Base-by-base conservation (phyloP, 2,329 filamentous ascomycete species). In the Ciborinia camelliae region DNA sequence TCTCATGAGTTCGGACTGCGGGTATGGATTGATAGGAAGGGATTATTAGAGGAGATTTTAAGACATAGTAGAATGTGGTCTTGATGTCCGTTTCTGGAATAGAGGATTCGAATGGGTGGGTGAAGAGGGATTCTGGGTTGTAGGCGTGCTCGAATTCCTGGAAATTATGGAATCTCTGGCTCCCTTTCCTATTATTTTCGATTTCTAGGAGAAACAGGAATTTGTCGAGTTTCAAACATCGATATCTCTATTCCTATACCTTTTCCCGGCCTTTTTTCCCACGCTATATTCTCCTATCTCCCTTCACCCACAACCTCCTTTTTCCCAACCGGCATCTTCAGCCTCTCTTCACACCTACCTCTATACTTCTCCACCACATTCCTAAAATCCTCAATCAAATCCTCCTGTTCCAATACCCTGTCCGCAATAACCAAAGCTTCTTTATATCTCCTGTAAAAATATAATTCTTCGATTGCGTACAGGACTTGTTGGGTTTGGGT, bases 391-490 rank as follows among this genome's bases (percentile, higher is more conserved):
- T 64, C 66, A 20, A 58, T 65, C 18, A 74, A 62, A 10, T 70
- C 58, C 4, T 51, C 32, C 9, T 72, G 71, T 10, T 66, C 64
- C 53, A 73, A 66, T 1, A 68, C 68, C 14, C 57, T 62, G 28
- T 63, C 69, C 3, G 69, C 62, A 10, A 73, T 14, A 20, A 37
- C 28, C 28, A 39, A 52, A 12, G 72, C 74, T 39, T 74, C 72
- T n/a, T 69, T 65, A 65, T 72, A 75, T 28, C 67, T 63, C 32
- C 62, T 62, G 45, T 70, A 69, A 54, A 74, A 75, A 64, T 75
- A 76, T 20, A 75, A 48, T 59, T 76, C 73, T 45, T 76, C 75
- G 54, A 76, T 71, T 1, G 73, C 71, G 58, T 76, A 73, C 20
- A 75, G 58, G 14, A 76, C 70, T 0, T 64, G 65, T 63, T 74